Conservation (phyloP, 805 yeast species). For the Pichia sporocuriosa region DNA sequence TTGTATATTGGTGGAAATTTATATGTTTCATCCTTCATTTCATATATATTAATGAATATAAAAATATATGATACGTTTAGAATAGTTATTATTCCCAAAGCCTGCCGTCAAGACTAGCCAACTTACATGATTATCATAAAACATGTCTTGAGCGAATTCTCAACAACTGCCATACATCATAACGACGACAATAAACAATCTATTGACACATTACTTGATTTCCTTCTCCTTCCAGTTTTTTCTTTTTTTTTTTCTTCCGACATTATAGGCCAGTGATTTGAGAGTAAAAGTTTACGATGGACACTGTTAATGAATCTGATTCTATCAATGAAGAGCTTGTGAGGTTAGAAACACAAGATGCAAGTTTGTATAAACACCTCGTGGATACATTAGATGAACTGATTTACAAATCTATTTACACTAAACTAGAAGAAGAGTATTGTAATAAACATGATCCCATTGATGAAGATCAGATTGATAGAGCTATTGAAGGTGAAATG, state of each 20-base stretch:
- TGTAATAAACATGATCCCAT: background rate
- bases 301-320: background rate
- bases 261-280: too few relatives aligned
- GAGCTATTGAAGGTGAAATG: background rate
- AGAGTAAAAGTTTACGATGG: background rate
- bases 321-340: background rate
- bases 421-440: background rate
- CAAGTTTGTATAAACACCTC: background rate
- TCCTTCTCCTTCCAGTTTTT: too few relatives aligned
- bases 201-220: too few relatives aligned
- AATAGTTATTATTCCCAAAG: too few relatives aligned
- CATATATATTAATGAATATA: too few relatives aligned
- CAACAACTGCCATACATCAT: too few relatives aligned
- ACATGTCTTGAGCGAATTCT: too few relatives aligned
- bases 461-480: background rate
- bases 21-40: background rate
- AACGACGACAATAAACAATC: too few relatives aligned
- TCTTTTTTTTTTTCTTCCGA: too few relatives aligned
- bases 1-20: conserved; percentile 46
- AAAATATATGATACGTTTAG: too few relatives aligned
- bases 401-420: background rate
- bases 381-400: conserved; percentile 1
- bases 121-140: too few relatives aligned
- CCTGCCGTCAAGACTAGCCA: too few relatives aligned
- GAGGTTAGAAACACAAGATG: background rate